Conservation (phyloP, 2,329 filamentous ascomycete genomes). For the Penicillium sp. region DNA sequence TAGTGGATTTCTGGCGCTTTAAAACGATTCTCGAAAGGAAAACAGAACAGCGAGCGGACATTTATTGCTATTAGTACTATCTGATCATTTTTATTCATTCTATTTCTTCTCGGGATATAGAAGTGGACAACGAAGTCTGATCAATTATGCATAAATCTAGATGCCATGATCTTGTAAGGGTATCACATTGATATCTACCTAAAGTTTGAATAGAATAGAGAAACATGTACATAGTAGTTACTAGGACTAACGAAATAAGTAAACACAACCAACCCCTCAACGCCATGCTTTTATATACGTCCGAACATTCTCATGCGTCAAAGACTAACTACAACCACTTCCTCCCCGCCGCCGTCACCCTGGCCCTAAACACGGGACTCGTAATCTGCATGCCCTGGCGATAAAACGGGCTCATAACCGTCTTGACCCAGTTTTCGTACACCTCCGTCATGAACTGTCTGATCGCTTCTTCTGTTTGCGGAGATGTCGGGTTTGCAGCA, state of each 20-base stretch:
- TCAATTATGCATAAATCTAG: not conserved
- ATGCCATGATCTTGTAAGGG: not conserved
- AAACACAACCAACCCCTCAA: not conserved
- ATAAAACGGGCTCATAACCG: constrained; percentile 96
- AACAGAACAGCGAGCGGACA: not conserved
- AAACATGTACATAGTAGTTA: not conserved
- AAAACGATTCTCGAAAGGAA: not conserved
- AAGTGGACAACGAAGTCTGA: not conserved
- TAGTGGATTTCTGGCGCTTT: not conserved
- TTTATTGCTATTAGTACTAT: not conserved
- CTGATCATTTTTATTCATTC: not conserved
- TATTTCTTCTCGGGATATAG: not conserved
- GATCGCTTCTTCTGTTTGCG: constrained; percentile 92
- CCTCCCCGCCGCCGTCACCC: constrained; percentile 81
- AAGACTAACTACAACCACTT: constrained; percentile 68
- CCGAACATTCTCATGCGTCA: not conserved
- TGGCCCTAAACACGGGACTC: constrained; percentile 78
- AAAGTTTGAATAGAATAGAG: not conserved
- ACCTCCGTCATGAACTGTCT: constrained; percentile 92
- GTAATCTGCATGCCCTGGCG: constrained; percentile 75
- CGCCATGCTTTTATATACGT: constrained; percentile 1
- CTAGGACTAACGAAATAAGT: not conserved
- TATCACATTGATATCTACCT: constrained; percentile 4
- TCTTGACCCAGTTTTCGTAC: constrained; percentile 96
- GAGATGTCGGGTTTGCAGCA: constrained; percentile 77